Percentiles rank a stretch among this genome's conserved stretches.
phyloP scores from a whole-genome alignment of 352 stramenopile species.

The Globisporangium ultimum region DNA sequence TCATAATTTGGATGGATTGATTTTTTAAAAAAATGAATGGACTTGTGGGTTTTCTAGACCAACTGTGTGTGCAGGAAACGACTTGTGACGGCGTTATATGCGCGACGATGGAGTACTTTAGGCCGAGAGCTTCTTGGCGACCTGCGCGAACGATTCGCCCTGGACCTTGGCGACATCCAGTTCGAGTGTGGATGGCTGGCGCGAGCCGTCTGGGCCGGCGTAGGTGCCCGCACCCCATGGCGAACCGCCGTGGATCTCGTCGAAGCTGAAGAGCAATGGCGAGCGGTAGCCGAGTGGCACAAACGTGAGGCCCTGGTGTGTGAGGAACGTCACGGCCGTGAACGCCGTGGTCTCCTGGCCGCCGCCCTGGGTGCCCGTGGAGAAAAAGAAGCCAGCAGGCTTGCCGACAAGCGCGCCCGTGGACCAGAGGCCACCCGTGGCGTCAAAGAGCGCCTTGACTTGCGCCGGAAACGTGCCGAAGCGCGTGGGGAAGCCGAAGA shows the following conservation, averaged over 20 bases:
- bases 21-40: too few species aligned
- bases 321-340: slow-evolving; percentile 57
- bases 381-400: slow-evolving; percentile 65
- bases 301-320: slow-evolving; percentile 80
- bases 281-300: slow-evolving; percentile 58
- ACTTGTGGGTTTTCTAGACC: too few species aligned
- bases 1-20: too few species aligned
- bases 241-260: slow-evolving; percentile 48
- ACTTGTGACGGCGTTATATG: too few species aligned
- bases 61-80: too few species aligned
- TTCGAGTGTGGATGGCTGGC: slow-evolving; percentile 80
- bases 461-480: slow-evolving; percentile 65
- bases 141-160: slow-evolving; percentile 76
- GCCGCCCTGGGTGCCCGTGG: slow-evolving; percentile 52
- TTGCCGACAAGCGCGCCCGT: slow-evolving; percentile 62
- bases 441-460: slow-evolving; percentile 77
- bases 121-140: slow-evolving; percentile 76
- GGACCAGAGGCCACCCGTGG: slow-evolving; percentile 57
- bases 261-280: slow-evolving; percentile 39
- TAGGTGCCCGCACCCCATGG: slow-evolving; percentile 65
- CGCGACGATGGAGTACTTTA: slow-evolving; percentile 14
- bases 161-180: slow-evolving; percentile 68
- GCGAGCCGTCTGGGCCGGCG: slow-evolving; percentile 59
- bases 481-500: slow-evolving; percentile 70
- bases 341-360: slow-evolving; percentile 78